A percentile compares a stretch with the other conserved stretches of the same genome.
Evolutionary conservation across 192 early-diverging fungal genomes (phyloP).

Genomic region (Podochytrium sp.): DNA sequence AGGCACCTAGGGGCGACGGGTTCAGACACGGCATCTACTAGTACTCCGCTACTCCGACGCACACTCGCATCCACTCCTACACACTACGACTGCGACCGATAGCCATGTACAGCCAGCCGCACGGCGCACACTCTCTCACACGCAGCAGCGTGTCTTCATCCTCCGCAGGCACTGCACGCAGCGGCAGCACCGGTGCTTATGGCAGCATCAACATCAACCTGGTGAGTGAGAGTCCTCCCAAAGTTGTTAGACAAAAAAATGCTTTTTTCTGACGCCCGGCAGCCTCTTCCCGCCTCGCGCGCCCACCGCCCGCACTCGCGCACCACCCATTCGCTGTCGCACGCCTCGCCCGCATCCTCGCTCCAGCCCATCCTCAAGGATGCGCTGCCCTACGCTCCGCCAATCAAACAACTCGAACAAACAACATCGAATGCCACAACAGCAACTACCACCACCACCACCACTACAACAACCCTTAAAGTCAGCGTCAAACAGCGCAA

Average conservation of each 20-base stretch:
- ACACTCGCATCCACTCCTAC: neutral
- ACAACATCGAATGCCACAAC: neutral
- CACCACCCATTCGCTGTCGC: neutral
- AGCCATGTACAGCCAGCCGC: no score
- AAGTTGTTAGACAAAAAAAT: no score
- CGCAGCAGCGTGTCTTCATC: no score
- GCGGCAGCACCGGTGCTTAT: no score
- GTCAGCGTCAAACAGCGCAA: conserved; percentile 24
- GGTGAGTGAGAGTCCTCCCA: neutral
- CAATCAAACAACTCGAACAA: neutral
- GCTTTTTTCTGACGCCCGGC: no score
- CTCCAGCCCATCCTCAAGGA: neutral
- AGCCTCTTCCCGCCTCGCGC: conserved; percentile 2
- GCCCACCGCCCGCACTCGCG: neutral
- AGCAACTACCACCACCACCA: neutral
- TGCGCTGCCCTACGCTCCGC: neutral
- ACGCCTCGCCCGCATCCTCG: neutral
- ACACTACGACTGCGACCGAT: no score
- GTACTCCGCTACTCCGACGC: neutral
- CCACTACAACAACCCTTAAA: conserved; percentile 6
- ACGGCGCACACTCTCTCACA: no score
- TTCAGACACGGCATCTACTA: no score
- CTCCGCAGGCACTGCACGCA: no score
- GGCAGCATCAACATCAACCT: neutral
- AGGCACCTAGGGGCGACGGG: no score